These are phyloP conservation scores for Basidiobolus meristosporus DNA, from an alignment of 371 early-diverging fungal species.

Conservation along the genomic window DNA sequence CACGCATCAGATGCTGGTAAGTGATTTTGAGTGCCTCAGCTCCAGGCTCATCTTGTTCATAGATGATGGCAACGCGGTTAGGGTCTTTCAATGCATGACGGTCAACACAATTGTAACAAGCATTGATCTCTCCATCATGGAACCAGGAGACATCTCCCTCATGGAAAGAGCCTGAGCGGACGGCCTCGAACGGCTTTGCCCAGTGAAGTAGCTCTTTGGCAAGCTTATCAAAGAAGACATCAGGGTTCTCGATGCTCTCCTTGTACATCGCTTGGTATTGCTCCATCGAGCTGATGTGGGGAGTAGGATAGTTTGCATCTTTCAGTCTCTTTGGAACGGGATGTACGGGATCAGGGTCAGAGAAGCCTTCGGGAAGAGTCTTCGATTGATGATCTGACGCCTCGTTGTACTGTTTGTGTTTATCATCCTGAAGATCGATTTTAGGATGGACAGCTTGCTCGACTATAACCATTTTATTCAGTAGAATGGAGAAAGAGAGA, in stretches of 20 bases:
- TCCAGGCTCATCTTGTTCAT: conserved; percentile 76
- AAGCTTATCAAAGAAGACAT: conserved; percentile 12
- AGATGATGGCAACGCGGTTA: conserved; percentile 69
- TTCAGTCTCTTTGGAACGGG: no score
- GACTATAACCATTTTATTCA: no score
- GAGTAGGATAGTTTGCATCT: no score
- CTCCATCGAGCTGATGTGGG: conserved; percentile 1
- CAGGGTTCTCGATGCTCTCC: not conserved
- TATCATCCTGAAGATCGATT: no score
- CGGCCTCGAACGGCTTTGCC: conserved; percentile 51
- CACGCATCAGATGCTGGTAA: conserved; percentile 58
- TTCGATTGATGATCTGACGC: no score
- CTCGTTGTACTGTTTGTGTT: no score
- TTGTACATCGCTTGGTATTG: not conserved
- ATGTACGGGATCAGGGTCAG: no score
- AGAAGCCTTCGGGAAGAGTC: no score
- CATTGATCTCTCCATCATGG: no score
- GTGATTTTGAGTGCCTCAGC: conserved; percentile 51
- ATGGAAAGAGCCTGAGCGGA: conserved; percentile 17
- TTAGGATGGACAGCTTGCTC: no score
- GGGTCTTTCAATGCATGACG: conserved; percentile 66
- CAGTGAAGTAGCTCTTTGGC: conserved; percentile 56
- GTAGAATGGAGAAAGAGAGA: no score
- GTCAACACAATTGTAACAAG: conserved; percentile 97
- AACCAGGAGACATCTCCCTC: conserved; percentile 85